These are phyloP conservation scores for Dactylellina haptotyla DNA, from an alignment of 2,329 filamentous ascomycete genomes.

Conservation along the genomic window DNA sequence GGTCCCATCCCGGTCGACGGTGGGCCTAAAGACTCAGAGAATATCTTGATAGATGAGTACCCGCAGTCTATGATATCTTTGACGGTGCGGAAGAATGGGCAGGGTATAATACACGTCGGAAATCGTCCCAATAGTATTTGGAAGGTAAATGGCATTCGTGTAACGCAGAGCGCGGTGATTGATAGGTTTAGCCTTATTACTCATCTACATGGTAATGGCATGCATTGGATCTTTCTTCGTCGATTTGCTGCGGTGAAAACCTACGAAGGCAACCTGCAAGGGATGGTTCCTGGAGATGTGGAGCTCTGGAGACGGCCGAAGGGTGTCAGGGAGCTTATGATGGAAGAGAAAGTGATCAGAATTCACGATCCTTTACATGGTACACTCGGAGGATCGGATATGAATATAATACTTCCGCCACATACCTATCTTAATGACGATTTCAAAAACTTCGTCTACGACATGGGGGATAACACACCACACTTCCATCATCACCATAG, in stretches of 20 bases:
- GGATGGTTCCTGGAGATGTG: conserved; percentile 16
- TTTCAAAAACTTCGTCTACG: conserved; percentile 11
- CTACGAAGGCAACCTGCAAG: background rate
- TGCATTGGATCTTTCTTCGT: conserved; percentile 42
- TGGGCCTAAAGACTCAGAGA: conserved; percentile 2
- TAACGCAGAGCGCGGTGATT: conserved; percentile 37
- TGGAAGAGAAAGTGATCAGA: background rate
- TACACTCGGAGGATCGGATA: background rate
- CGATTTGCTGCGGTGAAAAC: conserved; percentile 25
- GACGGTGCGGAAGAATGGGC: conserved; percentile 5
- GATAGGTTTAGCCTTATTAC: conserved; percentile 41
- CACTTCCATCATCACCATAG: conserved; percentile 50
- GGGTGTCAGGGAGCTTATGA: background rate
- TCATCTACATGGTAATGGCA: conserved; percentile 19
- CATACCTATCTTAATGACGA: conserved; percentile 3
- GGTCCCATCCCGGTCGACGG: conserved; percentile 3
- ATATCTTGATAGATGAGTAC: conserved; percentile 14
- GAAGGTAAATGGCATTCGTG: conserved; percentile 36
- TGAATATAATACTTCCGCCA: background rate
- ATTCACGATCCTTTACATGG: background rate
- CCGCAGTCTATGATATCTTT: conserved; percentile 45
- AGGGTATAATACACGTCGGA: conserved; percentile 37
- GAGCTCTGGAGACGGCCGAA: background rate
- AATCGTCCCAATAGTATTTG: conserved; percentile 41
- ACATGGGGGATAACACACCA: conserved; percentile 28